phyloP scores from a whole-genome alignment of 164 flowering plant genomes.

The Berberis thunbergii region DNA sequence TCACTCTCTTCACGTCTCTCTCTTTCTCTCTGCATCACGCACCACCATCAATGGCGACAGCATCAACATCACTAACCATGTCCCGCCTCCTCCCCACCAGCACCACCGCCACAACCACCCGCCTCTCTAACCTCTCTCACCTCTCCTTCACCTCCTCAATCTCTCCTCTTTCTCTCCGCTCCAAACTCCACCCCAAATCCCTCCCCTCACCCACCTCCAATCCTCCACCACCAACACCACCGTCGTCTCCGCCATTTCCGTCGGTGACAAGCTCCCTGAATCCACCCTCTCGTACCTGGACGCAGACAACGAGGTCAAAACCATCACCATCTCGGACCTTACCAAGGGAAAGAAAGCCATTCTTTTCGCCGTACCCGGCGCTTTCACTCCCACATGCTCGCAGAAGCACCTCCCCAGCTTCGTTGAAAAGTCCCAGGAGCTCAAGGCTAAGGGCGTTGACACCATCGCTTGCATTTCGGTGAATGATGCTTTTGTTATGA shows the following conservation, averaged over 20 bases:
- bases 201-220: neutral
- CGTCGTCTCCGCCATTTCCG: conserved; percentile 55
- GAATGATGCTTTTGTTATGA: conserved; percentile 77
- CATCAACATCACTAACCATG: neutral
- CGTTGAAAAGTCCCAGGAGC: conserved; percentile 48
- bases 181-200: neutral
- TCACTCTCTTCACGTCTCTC: neutral
- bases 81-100: neutral
- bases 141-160: neutral
- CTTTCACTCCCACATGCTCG: conserved; percentile 86
- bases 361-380: conserved; percentile 82
- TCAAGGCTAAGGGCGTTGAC: conserved; percentile 54
- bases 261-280: conserved; percentile 69
- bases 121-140: neutral
- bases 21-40: neutral
- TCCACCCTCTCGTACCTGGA: conserved; percentile 69
- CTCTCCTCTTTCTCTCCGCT: conserved; percentile 4
- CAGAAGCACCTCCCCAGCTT: conserved; percentile 77
- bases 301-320: conserved; percentile 46
- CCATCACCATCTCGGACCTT: conserved; percentile 50
- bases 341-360: conserved; percentile 51
- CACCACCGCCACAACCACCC: neutral
- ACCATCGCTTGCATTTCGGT: conserved; percentile 65
- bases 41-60: neutral
- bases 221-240: conserved; percentile 2